These are phyloP conservation scores for Marasmius fiardii DNA, from an alignment of 1,284 basidiomycete genomes.

Conservation along the genomic window DNA sequence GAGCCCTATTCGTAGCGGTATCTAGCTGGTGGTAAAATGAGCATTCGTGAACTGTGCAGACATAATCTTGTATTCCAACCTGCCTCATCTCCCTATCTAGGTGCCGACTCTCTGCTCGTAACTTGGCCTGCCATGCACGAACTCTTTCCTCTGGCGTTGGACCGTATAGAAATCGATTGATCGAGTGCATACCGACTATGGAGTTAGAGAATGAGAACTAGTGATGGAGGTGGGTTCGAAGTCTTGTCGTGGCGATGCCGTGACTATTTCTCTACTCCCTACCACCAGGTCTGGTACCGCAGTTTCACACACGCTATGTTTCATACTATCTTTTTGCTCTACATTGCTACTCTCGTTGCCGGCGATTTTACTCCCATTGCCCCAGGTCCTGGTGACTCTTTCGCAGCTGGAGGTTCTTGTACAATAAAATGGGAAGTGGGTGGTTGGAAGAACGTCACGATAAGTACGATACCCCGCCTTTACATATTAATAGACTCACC, in stretches of 20 bases:
- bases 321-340: neutral
- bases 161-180: conserved; percentile 91
- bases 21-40: conserved; percentile 62
- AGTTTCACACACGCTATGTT: conserved; percentile 1
- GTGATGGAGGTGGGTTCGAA: no score
- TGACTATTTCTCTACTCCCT: neutral
- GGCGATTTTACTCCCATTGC: conserved; percentile 30
- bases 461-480: conserved; percentile 23
- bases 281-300: neutral
- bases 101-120: conserved; percentile 76
- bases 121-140: conserved; percentile 82
- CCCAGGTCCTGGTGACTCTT: conserved; percentile 34
- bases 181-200: conserved; percentile 75
- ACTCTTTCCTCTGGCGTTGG: conserved; percentile 93
- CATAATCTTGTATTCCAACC: conserved; percentile 48
- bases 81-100: conserved; percentile 92
- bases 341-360: conserved; percentile 5
- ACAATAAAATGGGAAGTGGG: conserved; percentile 18
- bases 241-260: no score
- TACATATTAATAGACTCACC: neutral
- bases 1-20: conserved; percentile 77
- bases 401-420: conserved; percentile 26
- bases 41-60: conserved; percentile 8
- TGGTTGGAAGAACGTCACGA: conserved; percentile 34
- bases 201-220: neutral